Evolutionary conservation across 2,329 filamentous ascomycete genomes (phyloP).

Genomic region (Trichoderma endophyticum): DNA sequence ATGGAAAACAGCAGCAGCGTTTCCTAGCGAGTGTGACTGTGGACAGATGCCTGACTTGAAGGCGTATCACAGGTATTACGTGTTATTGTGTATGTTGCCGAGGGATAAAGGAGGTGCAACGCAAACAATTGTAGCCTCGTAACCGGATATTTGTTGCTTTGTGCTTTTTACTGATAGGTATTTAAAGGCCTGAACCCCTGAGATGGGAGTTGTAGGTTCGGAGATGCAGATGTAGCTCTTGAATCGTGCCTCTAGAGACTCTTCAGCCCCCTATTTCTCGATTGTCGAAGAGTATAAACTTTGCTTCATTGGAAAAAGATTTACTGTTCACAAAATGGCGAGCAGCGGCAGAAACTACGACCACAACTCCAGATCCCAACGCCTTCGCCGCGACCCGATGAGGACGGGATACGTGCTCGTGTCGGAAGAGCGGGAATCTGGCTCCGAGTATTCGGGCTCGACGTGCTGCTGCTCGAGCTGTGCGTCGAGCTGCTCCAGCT

Average conservation of each 20-base stretch:
- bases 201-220: not conserved
- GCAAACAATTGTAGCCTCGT: constrained; percentile 10
- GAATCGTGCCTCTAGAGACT: not conserved
- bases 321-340: not conserved
- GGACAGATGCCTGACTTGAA: not conserved
- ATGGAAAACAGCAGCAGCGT: not conserved
- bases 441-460: constrained; percentile 10
- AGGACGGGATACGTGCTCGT: constrained; percentile 2
- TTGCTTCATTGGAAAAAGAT: not conserved
- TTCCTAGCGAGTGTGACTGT: not conserved
- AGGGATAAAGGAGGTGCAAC: constrained; percentile 8
- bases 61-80: not conserved
- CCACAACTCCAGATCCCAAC: not conserved
- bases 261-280: not conserved
- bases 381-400: not conserved
- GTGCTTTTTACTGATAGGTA: not conserved
- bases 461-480: constrained; percentile 15
- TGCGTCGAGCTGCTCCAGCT: not conserved
- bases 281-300: not conserved
- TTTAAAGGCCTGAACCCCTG: not conserved
- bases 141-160: not conserved
- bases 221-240: not conserved
- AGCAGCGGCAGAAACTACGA: not conserved
- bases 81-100: not conserved
- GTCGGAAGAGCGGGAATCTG: not conserved